phyloP scores from a whole-genome alignment of 495 filamentous ascomycete species.

The Aspergillus ellipticus region DNA sequence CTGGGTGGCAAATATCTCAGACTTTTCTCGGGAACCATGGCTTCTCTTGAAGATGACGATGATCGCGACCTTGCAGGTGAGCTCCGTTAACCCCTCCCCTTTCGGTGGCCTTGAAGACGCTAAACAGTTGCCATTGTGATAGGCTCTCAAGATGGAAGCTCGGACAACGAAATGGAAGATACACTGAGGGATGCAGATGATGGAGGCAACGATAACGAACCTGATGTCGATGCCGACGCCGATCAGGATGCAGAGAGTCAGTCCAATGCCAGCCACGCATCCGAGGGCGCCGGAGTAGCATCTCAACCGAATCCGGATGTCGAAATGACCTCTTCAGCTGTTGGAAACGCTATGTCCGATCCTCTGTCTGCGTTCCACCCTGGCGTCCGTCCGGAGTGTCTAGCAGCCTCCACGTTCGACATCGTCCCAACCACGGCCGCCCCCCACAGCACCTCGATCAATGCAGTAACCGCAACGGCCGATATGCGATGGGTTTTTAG shows the following conservation, averaged over 20 bases:
- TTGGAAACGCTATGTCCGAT: constrained; percentile 30
- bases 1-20: not conserved
- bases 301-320: constrained; percentile 41
- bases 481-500: constrained; percentile 96
- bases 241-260: constrained; percentile 58
- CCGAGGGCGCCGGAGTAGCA: constrained; percentile 34
- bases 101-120: not conserved
- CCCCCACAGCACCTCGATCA: constrained; percentile 93
- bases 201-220: constrained; percentile 59
- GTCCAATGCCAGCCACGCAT: constrained; percentile 46
- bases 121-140: constrained; percentile 8
- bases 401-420: constrained; percentile 85
- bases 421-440: constrained; percentile 96
- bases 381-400: constrained; percentile 69
- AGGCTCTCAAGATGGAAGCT: constrained; percentile 61
- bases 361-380: constrained; percentile 51
- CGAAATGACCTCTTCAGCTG: constrained; percentile 31
- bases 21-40: constrained; percentile 19
- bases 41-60: constrained; percentile 49
- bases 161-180: constrained; percentile 68
- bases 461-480: constrained; percentile 84
- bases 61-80: constrained; percentile 54
- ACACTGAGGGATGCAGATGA: constrained; percentile 62
- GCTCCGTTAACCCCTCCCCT: not conserved
- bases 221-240: constrained; percentile 58